phyloP scores from a whole-genome alignment of 345 rosid species.

The Eucalyptus caleyi region DNA sequence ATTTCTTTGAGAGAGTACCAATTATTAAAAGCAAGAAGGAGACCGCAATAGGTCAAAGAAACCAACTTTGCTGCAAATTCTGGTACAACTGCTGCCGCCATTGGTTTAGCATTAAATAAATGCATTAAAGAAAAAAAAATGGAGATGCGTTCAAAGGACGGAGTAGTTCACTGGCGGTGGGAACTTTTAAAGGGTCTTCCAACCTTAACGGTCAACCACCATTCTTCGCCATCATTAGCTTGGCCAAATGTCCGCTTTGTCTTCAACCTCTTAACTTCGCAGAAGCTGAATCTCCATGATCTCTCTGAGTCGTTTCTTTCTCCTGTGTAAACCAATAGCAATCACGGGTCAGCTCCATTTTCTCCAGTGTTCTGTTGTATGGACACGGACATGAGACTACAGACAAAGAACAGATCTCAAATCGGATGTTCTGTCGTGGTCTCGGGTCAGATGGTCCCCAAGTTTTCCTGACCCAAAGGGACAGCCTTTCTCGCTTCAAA shows the following conservation, averaged over 20 bases:
- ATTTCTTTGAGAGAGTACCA: background rate
- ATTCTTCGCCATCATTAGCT: background rate
- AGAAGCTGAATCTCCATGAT: background rate
- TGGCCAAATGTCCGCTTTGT: background rate
- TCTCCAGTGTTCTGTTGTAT: background rate
- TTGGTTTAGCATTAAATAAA: background rate
- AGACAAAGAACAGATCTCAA: background rate
- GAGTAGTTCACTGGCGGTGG: background rate
- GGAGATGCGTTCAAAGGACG: background rate
- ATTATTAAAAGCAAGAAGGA: background rate
- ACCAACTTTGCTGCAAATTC: background rate
- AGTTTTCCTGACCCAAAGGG: background rate
- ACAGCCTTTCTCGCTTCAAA: background rate
- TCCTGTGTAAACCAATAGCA: background rate
- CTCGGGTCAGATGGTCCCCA: background rate
- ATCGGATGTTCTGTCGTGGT: background rate
- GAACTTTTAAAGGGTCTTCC: background rate
- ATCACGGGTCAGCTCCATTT: background rate
- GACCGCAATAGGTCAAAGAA: background rate
- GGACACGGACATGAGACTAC: background rate
- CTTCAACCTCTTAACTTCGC: background rate
- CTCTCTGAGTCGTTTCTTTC: background rate
- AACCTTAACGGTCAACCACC: background rate
- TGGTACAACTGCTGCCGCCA: background rate
- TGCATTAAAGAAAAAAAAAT: background rate